Conservation (phyloP, 1,284 basidiomycete species). For the Pseudozyma thailandica region DNA sequence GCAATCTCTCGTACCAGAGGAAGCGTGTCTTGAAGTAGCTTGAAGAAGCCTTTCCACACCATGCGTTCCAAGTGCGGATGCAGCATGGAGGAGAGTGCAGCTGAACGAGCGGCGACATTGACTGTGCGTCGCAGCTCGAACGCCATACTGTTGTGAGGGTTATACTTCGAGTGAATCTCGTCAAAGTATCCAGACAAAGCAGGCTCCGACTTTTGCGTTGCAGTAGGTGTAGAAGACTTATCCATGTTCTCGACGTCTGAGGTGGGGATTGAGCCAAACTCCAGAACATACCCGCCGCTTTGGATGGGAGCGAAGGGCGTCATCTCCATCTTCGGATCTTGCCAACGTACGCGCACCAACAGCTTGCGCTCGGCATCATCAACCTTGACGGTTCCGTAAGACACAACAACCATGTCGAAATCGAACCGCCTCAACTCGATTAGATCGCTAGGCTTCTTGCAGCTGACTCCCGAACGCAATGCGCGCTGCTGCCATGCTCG, state of each 20-base stretch:
- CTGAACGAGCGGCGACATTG: slow-evolving; percentile 71
- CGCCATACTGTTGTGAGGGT: slow-evolving; percentile 39
- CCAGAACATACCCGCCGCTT: slow-evolving; percentile 41
- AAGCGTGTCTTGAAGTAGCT: slow-evolving; percentile 75
- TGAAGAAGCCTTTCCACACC: slow-evolving; percentile 46
- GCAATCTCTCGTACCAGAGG: slow-evolving; percentile 79
- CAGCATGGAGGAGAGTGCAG: slow-evolving; percentile 54
- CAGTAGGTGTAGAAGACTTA: background rate
- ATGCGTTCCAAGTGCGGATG: slow-evolving; percentile 28
- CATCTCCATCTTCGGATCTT: slow-evolving; percentile 40
- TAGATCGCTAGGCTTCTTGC: slow-evolving; percentile 29
- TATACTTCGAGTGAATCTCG: slow-evolving; percentile 71
- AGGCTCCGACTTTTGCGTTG: slow-evolving; percentile 75
- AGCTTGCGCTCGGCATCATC: slow-evolving; percentile 17
- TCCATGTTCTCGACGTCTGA: slow-evolving; percentile 4
- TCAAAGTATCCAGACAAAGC: slow-evolving; percentile 79
- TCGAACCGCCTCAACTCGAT: slow-evolving; percentile 30
- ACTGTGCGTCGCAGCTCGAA: slow-evolving; percentile 44
- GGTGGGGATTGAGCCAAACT: slow-evolving; percentile 37
- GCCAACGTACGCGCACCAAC: slow-evolving; percentile 46
- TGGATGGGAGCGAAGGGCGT: slow-evolving; percentile 18
- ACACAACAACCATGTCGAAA: slow-evolving; percentile 68
- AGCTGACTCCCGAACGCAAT: slow-evolving; percentile 20
- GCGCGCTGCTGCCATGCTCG: slow-evolving; percentile 46
- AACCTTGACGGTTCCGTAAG: slow-evolving; percentile 69